phyloP scores from a whole-genome alignment of 805 yeast genomes.

The Candida broadrunensis region DNA sequence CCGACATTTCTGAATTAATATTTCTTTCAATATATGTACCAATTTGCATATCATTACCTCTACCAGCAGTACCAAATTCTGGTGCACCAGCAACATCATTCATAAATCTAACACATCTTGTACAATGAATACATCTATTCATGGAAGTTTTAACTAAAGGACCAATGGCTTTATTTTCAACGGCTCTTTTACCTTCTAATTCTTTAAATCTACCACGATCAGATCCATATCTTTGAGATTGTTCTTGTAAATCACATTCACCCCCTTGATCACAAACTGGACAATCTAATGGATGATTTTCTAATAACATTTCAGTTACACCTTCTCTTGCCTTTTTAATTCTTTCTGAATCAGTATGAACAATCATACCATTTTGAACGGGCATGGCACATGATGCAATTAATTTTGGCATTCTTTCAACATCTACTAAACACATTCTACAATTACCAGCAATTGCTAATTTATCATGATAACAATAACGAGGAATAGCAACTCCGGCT shows the following conservation, averaged over 20 bases:
- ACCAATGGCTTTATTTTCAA: constrained; percentile 86
- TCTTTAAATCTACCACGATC: constrained; percentile 86
- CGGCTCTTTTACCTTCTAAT: constrained; percentile 82
- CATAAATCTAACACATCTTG: constrained; percentile 85
- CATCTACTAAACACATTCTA: constrained; percentile 89
- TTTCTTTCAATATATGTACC: constrained; percentile 87
- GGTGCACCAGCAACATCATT: constrained; percentile 93
- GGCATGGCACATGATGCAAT: constrained; percentile 93
- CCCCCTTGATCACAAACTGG: constrained; percentile 95
- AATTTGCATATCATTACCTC: constrained; percentile 90
- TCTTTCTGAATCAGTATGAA: constrained; percentile 73
- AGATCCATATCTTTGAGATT: constrained; percentile 75
- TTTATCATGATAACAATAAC: constrained; percentile 90
- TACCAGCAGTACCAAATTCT: constrained; percentile 83
- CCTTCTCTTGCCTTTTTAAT: constrained; percentile 84
- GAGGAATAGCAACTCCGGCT: constrained; percentile 84
- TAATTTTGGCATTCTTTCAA: constrained; percentile 84
- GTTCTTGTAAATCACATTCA: constrained; percentile 90
- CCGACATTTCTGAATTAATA: constrained; percentile 79
- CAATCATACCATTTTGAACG: constrained; percentile 86
- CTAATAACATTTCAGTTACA: constrained; percentile 83
- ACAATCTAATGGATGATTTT: constrained; percentile 89
- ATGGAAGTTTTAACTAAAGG: constrained; percentile 86
- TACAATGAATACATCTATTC: constrained; percentile 92
- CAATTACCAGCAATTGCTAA: constrained; percentile 90